Conservation (phyloP, 768 basidiomycete genomes). For the Mycena rebaudengoi region DNA sequence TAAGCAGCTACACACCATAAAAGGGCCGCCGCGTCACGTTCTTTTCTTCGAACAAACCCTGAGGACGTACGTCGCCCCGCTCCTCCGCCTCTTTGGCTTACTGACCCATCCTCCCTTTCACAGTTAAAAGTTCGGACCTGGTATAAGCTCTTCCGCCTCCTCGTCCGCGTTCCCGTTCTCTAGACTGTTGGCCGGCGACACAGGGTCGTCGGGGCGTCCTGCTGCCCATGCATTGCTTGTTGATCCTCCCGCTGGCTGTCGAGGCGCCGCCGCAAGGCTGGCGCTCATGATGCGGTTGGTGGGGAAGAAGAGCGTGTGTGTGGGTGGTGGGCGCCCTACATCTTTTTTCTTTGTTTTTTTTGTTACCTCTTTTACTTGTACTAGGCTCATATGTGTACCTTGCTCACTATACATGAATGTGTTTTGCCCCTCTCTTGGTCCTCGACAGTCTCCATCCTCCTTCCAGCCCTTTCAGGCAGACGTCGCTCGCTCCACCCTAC, state of each 20-base stretch:
- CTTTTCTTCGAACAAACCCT: slow-evolving; percentile 69
- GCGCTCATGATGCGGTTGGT: slow-evolving; percentile 66
- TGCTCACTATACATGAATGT: too few relatives aligned
- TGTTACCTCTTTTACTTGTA: too few relatives aligned
- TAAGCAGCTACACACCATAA: slow-evolving; percentile 15
- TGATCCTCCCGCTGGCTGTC: slow-evolving; percentile 55
- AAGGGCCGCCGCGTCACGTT: slow-evolving; percentile 9
- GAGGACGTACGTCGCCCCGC: slow-evolving; percentile 59
- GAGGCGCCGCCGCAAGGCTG: slow-evolving; percentile 81
- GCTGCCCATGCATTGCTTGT: slow-evolving; percentile 42
- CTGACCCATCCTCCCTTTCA: slow-evolving; percentile 8
- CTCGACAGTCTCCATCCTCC: too few relatives aligned
- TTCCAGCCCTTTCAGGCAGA: too few relatives aligned
- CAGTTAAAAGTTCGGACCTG: slow-evolving; percentile 89
- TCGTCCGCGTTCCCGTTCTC: slow-evolving; percentile 96
- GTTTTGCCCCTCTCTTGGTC: too few relatives aligned
- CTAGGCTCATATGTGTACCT: too few relatives aligned
- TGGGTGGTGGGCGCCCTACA: slow-evolving; percentile 42
- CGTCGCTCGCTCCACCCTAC: too few relatives aligned
- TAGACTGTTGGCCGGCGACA: slow-evolving; percentile 54
- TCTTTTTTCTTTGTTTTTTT: slow-evolving; percentile 1
- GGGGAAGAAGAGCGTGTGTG: slow-evolving; percentile 32
- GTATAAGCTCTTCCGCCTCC: slow-evolving; percentile 82
- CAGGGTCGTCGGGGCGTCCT: slow-evolving; percentile 45
- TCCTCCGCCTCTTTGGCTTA: neutral